These are phyloP conservation scores for Penicillium goetzii DNA, from an alignment of 495 filamentous ascomycete species.

Conservation along the genomic window DNA sequence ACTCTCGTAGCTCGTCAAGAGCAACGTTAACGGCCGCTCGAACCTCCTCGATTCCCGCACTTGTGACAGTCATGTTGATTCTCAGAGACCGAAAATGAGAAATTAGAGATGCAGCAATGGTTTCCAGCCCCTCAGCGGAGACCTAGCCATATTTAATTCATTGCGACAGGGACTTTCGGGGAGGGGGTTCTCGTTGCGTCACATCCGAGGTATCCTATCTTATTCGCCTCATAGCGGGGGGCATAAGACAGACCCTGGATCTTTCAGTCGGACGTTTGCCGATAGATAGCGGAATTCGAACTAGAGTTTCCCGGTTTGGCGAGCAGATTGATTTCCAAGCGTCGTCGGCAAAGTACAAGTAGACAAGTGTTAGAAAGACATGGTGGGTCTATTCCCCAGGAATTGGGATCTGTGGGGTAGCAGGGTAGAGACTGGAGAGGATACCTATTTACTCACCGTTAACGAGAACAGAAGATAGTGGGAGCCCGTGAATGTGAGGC, in stretches of 20 bases:
- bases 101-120: not conserved
- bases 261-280: conserved; percentile 6
- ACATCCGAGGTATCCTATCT: conserved; percentile 19
- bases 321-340: conserved; percentile 5
- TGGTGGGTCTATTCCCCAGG: conserved; percentile 31
- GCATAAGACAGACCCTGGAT: not conserved
- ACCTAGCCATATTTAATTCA: not conserved
- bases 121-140: not conserved
- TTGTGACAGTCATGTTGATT: conserved; percentile 25
- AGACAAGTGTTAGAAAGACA: not conserved
- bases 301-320: conserved; percentile 8
- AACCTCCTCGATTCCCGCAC: conserved; percentile 28
- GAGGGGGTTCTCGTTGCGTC: not conserved
- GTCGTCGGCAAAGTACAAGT: conserved; percentile 16
- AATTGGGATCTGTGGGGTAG: conserved; percentile 32
- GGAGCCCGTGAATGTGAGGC: conserved; percentile 1
- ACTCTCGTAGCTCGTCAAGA: conserved; percentile 27
- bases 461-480: not conserved
- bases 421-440: not conserved
- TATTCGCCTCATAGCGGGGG: not conserved
- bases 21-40: conserved; percentile 35
- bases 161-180: not conserved
- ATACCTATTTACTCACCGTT: too few species aligned
- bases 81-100: not conserved
- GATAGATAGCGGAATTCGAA: conserved; percentile 19